Evolutionary conservation across 23 red algal species (phyloP).

Genomic region (Chondrus crispus): DNA sequence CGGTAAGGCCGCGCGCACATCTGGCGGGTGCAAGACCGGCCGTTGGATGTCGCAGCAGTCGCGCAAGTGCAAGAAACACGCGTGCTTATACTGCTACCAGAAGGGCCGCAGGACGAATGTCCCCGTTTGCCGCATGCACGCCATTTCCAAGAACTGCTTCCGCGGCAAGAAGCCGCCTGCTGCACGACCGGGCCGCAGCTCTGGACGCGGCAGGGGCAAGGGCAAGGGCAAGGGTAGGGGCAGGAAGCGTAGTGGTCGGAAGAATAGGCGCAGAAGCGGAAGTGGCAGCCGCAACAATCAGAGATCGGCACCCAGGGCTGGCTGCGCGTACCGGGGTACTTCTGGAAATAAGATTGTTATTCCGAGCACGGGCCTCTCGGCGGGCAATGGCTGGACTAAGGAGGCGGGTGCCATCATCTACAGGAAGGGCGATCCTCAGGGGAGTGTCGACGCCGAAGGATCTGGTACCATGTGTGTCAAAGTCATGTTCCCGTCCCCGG

Average conservation of each 20-base stretch:
- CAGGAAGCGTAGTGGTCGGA: too few relatives aligned
- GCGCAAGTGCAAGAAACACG: background rate
- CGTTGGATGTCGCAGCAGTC: conserved; percentile 43
- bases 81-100: conserved; percentile 28
- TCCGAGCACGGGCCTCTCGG: background rate
- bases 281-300: background rate
- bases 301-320: background rate
- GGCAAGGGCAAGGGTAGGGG: background rate
- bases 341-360: conserved; percentile 16
- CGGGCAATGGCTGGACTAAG: background rate
- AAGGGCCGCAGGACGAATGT: background rate
- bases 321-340: background rate
- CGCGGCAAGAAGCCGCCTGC: background rate
- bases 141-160: conserved; percentile 62
- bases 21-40: background rate
- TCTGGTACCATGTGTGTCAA: conserved; percentile 40
- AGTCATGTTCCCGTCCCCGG: background rate
- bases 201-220: background rate
- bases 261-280: too few relatives aligned
- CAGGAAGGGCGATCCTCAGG: background rate
- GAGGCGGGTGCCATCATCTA: background rate
- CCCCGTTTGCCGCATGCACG: conserved; percentile 2
- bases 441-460: conserved; percentile 19
- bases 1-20: background rate
- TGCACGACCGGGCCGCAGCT: background rate